phyloP scores from a whole-genome alignment of 441 rosid genomes.

The Kokia cookei region DNA sequence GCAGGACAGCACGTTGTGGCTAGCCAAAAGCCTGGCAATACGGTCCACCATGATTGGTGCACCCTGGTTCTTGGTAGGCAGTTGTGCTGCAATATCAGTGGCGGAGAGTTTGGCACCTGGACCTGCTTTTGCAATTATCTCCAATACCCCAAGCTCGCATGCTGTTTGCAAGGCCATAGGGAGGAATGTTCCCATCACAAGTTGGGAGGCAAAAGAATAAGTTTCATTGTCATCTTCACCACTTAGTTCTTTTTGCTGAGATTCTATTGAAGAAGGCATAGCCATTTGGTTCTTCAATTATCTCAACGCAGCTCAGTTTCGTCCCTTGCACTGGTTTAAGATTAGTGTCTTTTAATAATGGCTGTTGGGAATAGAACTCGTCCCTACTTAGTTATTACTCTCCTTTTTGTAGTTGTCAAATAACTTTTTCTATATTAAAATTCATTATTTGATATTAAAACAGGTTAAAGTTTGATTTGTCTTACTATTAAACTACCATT shows the following conservation, averaged over 20 bases:
- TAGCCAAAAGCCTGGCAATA: neutral
- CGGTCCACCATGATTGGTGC: neutral
- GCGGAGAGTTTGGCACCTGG: neutral
- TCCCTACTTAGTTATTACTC: too few relatives aligned
- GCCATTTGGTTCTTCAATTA: neutral
- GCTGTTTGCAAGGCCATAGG: neutral
- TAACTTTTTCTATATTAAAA: too few relatives aligned
- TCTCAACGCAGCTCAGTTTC: neutral
- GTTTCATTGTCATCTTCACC: neutral
- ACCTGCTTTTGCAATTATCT: neutral
- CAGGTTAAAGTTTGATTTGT: too few relatives aligned
- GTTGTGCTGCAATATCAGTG: neutral
- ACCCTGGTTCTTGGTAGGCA: neutral
- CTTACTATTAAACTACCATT: too few relatives aligned
- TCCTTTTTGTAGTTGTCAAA: too few relatives aligned
- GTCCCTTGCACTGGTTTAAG: neutral
- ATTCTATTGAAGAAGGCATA: neutral
- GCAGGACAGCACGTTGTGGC: neutral
- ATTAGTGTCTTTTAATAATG: too few relatives aligned
- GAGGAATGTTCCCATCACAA: neutral
- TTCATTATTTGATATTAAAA: too few relatives aligned
- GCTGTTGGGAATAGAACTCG: too few relatives aligned
- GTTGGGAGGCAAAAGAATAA: neutral
- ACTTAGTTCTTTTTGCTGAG: neutral
- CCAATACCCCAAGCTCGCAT: neutral